Base-by-base conservation (phyloP, 1,284 basidiomycete genomes). In the Naganishia albida region DNA sequence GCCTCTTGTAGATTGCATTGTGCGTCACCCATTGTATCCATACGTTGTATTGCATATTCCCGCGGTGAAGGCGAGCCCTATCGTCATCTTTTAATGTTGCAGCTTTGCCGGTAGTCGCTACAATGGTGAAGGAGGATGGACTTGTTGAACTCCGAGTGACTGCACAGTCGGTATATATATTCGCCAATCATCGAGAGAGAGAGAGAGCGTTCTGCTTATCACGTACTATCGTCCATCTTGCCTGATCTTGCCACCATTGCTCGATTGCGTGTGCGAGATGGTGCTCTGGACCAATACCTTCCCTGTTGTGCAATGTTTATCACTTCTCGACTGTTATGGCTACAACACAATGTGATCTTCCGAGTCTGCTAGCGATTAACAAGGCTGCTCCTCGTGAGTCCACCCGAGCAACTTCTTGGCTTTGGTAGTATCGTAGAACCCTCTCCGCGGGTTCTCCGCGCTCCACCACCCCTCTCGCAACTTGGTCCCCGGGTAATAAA, bases 321-420 rank as follows among this genome's bases (percentile, higher is more conserved):
- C n/a, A n/a, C n/a, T n/a, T n/a, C n/a, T n/a, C n/a, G n/a, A n/a
- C n/a, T n/a, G n/a, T n/a, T n/a, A n/a, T n/a, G n/a, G 46, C 15
- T 48, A 7, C 20, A 25, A 23, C 25, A 48, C 46, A 23, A 48
- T 48, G 46, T 12, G 7, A 44, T n/a, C 18, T 44, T 44, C 18
- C 18, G 18, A 44, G 43, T 7, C 12, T 44, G 43, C 43, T n/a
- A n/a, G n/a, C n/a, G n/a, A 23, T 20, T 23, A 23, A 48, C 18
- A 44, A 20, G 25, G 49, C 46, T 48, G 25, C 25, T 48, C 25
- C n/a, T 23, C 68, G 66, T 80, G 77, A 49, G 70, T 71, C 78
- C 78, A 80, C 0, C 77, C 78, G 52, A 80, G 65, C 68, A 80
- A 18, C 62, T 66, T 70, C 67, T 77, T 72, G 1, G 78, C 78